Percentiles rank a stretch among this genome's conserved stretches.
Evolutionary conservation across 1,284 basidiomycete species (phyloP).

Genomic region (Ganoderma meredithae): DNA sequence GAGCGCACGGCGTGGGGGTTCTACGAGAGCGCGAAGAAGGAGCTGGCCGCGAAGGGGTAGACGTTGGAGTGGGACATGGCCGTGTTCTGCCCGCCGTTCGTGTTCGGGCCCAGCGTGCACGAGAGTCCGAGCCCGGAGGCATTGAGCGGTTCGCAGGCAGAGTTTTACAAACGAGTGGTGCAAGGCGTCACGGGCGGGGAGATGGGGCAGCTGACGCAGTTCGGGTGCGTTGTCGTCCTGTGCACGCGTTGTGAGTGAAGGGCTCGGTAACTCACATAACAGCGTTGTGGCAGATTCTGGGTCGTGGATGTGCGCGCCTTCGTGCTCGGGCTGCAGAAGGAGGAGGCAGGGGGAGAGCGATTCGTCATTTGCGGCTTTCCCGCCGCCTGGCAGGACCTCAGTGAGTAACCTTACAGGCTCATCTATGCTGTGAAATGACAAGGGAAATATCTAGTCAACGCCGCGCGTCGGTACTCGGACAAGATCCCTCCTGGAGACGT

Average conservation of each 20-base stretch:
- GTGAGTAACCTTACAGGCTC: constrained; percentile 23
- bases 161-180: constrained; percentile 43
- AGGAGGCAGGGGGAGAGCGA: constrained; percentile 64
- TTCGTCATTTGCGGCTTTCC: constrained; percentile 54
- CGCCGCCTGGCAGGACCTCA: constrained; percentile 40
- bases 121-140: constrained; percentile 45
- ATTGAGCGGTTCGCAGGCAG: constrained; percentile 56
- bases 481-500: constrained; percentile 30
- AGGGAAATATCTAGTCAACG: constrained; percentile 17
- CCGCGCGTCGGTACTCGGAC: constrained; percentile 28
- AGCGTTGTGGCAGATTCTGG: neutral
- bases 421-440: neutral
- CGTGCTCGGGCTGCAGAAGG: constrained; percentile 55
- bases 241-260: neutral
- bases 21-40: constrained; percentile 47
- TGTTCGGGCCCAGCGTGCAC: constrained; percentile 57
- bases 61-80: constrained; percentile 59
- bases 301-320: constrained; percentile 68
- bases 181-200: constrained; percentile 28
- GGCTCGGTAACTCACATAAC: neutral
- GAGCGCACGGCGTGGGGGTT: constrained; percentile 70
- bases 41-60: constrained; percentile 45
- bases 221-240: constrained; percentile 1
- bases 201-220: constrained; percentile 40
- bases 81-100: constrained; percentile 61